These are phyloP conservation scores for Cutaneotrichosporon sp. DNA, from an alignment of 1,284 basidiomycete species.

Conservation along the genomic window DNA sequence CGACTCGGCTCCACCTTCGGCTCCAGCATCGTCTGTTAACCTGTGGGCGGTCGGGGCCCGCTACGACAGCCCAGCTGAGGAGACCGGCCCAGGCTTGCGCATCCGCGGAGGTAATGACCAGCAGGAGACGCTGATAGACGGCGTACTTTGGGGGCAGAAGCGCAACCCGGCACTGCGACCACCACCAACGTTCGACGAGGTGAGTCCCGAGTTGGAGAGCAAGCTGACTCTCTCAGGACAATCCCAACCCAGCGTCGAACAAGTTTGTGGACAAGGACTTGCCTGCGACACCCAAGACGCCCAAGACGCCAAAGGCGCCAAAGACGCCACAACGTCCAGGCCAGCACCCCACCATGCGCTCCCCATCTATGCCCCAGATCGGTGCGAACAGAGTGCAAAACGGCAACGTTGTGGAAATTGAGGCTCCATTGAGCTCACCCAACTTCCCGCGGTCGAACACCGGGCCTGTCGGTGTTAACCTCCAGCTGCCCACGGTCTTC, in stretches of 20 bases:
- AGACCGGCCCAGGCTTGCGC: background rate
- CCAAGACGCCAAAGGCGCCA: constrained; percentile 16
- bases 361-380: constrained; percentile 19
- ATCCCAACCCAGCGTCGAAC: background rate
- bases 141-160: constrained; percentile 9
- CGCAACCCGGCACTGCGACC: background rate
- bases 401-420: background rate
- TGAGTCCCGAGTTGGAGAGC: background rate
- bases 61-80: background rate
- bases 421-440: constrained; percentile 5
- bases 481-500: background rate
- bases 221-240: constrained; percentile 3
- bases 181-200: background rate
- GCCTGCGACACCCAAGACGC: constrained; percentile 15
- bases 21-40: constrained; percentile 22
- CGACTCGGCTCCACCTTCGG: constrained; percentile 38
- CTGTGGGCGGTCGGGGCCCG: constrained; percentile 17
- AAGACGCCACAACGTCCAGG: constrained; percentile 12
- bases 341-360: constrained; percentile 12
- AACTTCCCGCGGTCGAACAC: constrained; percentile 13
- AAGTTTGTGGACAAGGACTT: constrained; percentile 5
- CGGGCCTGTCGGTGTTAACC: constrained; percentile 8
- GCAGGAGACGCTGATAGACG: constrained; percentile 11
- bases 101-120: background rate
- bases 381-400: background rate